Evolutionary conservation across 345 rosid genomes (phyloP).

Genomic region (Sonneratia alba): DNA sequence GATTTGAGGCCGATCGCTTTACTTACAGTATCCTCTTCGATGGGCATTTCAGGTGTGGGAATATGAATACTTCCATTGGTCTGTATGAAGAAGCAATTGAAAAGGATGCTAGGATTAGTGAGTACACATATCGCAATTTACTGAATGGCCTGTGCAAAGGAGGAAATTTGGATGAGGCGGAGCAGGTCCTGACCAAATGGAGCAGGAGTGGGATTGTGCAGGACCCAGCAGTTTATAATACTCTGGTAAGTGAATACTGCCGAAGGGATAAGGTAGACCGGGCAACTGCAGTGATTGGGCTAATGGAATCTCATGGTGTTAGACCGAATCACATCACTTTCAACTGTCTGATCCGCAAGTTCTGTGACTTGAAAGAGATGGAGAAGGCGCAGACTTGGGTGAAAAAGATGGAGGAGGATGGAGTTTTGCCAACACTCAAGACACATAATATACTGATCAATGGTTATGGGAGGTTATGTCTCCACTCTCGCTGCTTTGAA

Average conservation of each 20-base stretch:
- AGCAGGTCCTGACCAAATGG: conserved; percentile 42
- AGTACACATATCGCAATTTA: conserved; percentile 43
- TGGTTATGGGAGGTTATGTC: conserved; percentile 57
- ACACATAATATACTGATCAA: conserved; percentile 55
- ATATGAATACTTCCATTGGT: conserved; percentile 30
- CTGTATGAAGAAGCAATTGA: conserved; percentile 31
- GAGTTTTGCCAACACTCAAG: conserved; percentile 43
- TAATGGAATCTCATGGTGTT: conserved; percentile 52
- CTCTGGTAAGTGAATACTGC: conserved; percentile 58
- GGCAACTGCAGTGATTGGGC: conserved; percentile 35
- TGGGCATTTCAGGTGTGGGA: conserved; percentile 35
- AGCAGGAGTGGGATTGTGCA: conserved; percentile 39
- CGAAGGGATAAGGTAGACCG: conserved; percentile 33
- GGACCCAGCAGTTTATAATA: conserved; percentile 45
- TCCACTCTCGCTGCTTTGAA: conserved; percentile 54
- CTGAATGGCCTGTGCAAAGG: conserved; percentile 57
- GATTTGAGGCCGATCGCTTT: conserved; percentile 54
- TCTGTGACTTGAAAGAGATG: conserved; percentile 49
- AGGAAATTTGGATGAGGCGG: conserved; percentile 56
- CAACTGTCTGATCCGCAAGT: conserved; percentile 50
- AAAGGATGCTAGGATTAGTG: conserved; percentile 41
- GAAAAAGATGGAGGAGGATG: conserved; percentile 51
- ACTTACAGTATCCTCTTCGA: conserved; percentile 50
- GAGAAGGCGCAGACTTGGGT: conserved; percentile 54
- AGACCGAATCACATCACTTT: conserved; percentile 48